A percentile compares a stretch with the other conserved stretches of the same genome.
These are phyloP conservation scores for Melampsora larici-populina DNA, from an alignment of 1,284 basidiomycete genomes.

Conservation along the genomic window DNA sequence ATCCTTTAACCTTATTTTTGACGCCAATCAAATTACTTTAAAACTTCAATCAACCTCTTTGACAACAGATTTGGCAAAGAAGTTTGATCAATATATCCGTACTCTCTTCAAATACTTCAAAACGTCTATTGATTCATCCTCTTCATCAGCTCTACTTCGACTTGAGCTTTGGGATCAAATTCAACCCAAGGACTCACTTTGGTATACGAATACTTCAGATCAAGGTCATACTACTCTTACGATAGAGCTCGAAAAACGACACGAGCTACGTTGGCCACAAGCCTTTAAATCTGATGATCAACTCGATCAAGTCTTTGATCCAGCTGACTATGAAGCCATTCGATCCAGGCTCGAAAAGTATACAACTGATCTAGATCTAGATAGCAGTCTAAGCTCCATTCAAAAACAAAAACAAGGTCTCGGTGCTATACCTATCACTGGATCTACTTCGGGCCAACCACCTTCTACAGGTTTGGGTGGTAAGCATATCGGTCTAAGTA, in stretches of 20 bases:
- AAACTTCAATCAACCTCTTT: neutral
- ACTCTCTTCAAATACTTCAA: slow-evolving; percentile 5
- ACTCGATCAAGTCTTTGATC: slow-evolving; percentile 16
- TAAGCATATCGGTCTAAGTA: slow-evolving; percentile 3
- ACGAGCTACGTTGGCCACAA: slow-evolving; percentile 21
- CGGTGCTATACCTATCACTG: neutral
- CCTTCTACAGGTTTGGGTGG: neutral
- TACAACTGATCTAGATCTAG: slow-evolving; percentile 6
- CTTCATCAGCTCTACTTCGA: neutral
- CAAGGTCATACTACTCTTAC: neutral
- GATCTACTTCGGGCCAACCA: neutral
- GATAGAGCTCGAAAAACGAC: slow-evolving; percentile 17
- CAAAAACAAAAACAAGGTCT: slow-evolving; percentile 9
- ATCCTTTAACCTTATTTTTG: slow-evolving; percentile 23
- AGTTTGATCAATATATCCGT: neutral
- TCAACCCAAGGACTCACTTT: neutral
- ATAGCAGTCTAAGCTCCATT: neutral
- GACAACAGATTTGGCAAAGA: neutral
- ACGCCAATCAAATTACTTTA: neutral
- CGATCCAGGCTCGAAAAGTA: slow-evolving; percentile 18
- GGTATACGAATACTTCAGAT: neutral
- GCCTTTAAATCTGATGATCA: slow-evolving; percentile 15
- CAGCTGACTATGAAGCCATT: slow-evolving; percentile 19
- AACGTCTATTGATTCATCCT: neutral
- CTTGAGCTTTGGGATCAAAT: slow-evolving; percentile 13